Base-by-base conservation (phyloP, 176 grass and related monocot genomes). In the Alopecurus myosuroides region DNA sequence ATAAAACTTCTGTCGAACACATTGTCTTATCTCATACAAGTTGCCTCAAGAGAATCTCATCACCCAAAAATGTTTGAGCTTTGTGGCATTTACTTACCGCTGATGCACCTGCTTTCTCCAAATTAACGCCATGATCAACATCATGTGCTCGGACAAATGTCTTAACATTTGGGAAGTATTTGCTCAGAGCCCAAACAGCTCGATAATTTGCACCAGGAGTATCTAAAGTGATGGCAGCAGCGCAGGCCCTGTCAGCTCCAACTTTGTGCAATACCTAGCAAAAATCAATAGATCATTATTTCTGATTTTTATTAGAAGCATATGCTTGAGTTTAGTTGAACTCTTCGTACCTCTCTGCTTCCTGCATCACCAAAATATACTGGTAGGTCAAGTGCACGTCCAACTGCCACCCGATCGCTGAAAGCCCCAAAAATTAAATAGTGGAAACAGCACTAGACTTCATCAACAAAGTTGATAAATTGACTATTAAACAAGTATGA, bases 321-420 rank as follows among this genome's bases (percentile, higher is more conserved):
- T 68, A 77, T 2, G 12, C 31, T 18, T 68, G 26, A 78, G 66
- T 35, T 84, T 48, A 41, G 39, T 3, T 29, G 3, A 76, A 71
- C 39, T 78, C 35, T 10, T 33, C 81, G 76, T 79, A 96, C 97
- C 97, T 99, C 97, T 87, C 94, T 88, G 82, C 97, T 99, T 78
- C 97, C 97, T 76, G 97, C 97, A 89, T 99, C 97, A 57, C 97
- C 97, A 55, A 99, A 99, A 89, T 96, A 99, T 53, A 99, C 91
- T 1, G 97, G 97, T 74, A 99, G 89, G 50, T 96, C 97, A 84
- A 99, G 93, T 33, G 93, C 93, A 41, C 97, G 97, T 34, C 97
- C 97, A 81, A 91, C 92, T 46, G 93, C 93, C 49, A 99, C 97
- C 29, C 97, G 93, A 52, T 99, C 97, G 77, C 97, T 99, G 85